Base-by-base conservation (phyloP, 2,329 filamentous ascomycete species). In the Stromatinia cepivora region DNA sequence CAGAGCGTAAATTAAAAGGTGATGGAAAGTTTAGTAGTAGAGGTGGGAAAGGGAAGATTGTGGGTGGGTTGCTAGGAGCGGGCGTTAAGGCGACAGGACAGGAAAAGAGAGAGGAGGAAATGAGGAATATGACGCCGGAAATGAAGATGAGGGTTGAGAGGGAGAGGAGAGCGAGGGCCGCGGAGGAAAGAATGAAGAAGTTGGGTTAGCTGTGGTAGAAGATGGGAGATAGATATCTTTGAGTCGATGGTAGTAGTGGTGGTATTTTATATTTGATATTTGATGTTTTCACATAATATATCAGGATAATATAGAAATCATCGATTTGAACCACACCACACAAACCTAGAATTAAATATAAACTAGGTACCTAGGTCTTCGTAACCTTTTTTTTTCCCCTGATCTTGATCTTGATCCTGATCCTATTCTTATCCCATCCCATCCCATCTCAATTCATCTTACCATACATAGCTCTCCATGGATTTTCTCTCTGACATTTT, bases 101-200 rank as follows among this genome's bases (percentile, higher is more conserved):
- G 75, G 92, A 97, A 79, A 88, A 86, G 77, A 86, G 93, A 72
- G 91, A 94, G 77, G 93, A 96, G 77, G 93, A 97, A 79, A 86
- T 86, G 62, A 87, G 92, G 72, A 94, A 94, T 0, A 83, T 98
- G 82, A 96, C 92, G 54, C 89, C 92, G 0, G 94, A 98, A 81
- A 94, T 95, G 87, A 87, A 89, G 78, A 87, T 89, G 86, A 88
- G 87, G 78, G 80, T 98, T 67, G 95, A 98, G 79, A 84, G 95
- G 74, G 95, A 99, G 81, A 85, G 93, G 75, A 90, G 94, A 77
- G 95, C 95, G 5, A 88, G 94, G 75, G 95, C 95, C 11, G 94
- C 94, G 0, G 95, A 98, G 81, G 94, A 94, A 82, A 88, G 94
- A 77, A 85, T 97, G 70, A 88, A 86, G 80, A 70, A 66, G 36